Evolutionary conservation across 2,329 filamentous ascomycete species (phyloP), one percentile per base, ranked within the genome.

Genomic region (Sporothrix inflata): DNA sequence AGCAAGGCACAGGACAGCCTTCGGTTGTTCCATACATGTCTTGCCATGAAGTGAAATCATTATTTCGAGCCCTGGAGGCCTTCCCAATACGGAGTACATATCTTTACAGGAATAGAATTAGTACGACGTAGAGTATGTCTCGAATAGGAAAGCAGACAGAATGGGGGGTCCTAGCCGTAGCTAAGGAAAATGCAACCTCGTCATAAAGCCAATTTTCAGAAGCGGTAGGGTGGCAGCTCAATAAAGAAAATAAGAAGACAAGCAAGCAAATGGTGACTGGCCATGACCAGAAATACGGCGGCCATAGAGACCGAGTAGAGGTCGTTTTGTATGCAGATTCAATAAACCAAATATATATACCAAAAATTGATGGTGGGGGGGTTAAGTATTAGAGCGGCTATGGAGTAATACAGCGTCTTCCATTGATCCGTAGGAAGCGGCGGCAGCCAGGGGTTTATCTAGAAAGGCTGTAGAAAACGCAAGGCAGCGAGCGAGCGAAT

Each of bases 281-380:
- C 34, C 57, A 40, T 61, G 57, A 61, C 9, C 57, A 61, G 57
- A 61, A 42, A 40, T 61, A 61, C 57, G 57, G 34, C 57, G 34
- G 34, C 4, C 57, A 40, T 40, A n/a, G 19, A 24, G 16, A 19
- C 49, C 49, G 21, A 53, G 24, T 7, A 5, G n/a, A 24, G n/a
- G 2, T 24, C 7, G 9, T 53, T 21, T 21, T 53, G 24, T 6
- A 34, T 57, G 11, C 12, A 57, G 8, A 40, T 42, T 11, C 4
- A 12, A 8, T 40, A 21, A 8, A n/a, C 7, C 5, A 42, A 42
- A 61, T 40, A 61, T 40, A 38, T n/a, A n/a, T 21, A n/a, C n/a
- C 5, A 60, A 34, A 60, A 16, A 60, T 21, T 12, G n/a, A n/a
- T n/a, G n/a, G n/a, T n/a, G n/a, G n/a, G n/a, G n/a, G n/a, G n/a